Conservation (phyloP, 2,329 filamentous ascomycete species). For the Helotiales sp. region DNA sequence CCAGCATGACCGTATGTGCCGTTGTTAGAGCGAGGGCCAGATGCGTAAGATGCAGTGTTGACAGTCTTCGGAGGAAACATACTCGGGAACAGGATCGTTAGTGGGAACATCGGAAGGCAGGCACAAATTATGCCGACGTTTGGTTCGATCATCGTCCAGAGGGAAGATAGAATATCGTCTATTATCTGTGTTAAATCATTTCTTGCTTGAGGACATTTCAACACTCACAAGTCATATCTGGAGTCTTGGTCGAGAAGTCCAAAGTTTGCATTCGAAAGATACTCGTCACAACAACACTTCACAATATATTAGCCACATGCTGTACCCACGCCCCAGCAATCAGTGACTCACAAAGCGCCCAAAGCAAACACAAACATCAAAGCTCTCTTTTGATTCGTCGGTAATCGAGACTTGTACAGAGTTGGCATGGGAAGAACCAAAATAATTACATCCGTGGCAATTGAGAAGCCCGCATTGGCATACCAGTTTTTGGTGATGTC, state of each 20-base stretch:
- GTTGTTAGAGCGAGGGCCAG: neutral
- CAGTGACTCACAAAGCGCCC: slow-evolving; percentile 44
- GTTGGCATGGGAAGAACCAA: slow-evolving; percentile 44
- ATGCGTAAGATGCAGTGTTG: neutral
- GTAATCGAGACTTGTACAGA: slow-evolving; percentile 41
- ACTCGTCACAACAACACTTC: slow-evolving; percentile 40
- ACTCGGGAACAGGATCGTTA: slow-evolving; percentile 35
- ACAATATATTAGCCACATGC: slow-evolving; percentile 5
- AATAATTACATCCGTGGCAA: slow-evolving; percentile 45
- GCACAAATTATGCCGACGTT: slow-evolving; percentile 47
- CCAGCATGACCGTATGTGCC: slow-evolving; percentile 17
- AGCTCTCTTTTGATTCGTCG: slow-evolving; percentile 51
- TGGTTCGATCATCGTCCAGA: slow-evolving; percentile 47
- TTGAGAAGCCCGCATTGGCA: slow-evolving; percentile 50
- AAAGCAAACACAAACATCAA: slow-evolving; percentile 49
- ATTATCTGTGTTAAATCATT: neutral
- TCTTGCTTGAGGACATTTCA: neutral
- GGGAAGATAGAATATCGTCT: slow-evolving; percentile 34
- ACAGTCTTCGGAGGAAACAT: slow-evolving; percentile 27
- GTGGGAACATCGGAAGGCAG: slow-evolving; percentile 46
- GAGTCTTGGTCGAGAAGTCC: slow-evolving; percentile 28
- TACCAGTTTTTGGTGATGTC: slow-evolving; percentile 54
- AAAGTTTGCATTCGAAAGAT: slow-evolving; percentile 45
- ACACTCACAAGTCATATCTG: slow-evolving; percentile 31
- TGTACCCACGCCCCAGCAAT: neutral